phyloP scores from a whole-genome alignment of 352 stramenopile genomes.

The Phytophthora sp. region DNA sequence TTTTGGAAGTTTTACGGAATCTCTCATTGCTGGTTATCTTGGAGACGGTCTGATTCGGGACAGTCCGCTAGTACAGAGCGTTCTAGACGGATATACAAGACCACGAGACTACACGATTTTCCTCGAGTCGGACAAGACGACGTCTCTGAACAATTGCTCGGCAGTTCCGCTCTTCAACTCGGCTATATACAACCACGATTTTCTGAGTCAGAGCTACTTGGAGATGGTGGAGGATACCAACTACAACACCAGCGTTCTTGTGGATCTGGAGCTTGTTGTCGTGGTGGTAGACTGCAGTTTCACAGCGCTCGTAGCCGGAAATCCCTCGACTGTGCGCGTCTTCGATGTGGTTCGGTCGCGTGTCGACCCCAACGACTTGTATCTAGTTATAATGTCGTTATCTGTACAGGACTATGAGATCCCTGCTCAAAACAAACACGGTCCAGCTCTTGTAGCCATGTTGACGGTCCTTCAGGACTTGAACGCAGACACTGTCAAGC shows the following conservation, averaged over 20 bases:
- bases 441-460: constrained; percentile 28
- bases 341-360: constrained; percentile 34
- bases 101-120: constrained; percentile 31
- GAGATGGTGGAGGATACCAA: constrained; percentile 33
- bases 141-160: constrained; percentile 11
- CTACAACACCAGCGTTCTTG: constrained; percentile 43
- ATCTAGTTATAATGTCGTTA: constrained; percentile 30
- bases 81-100: constrained; percentile 28
- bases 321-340: constrained; percentile 16
- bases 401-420: constrained; percentile 44
- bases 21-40: constrained; percentile 36
- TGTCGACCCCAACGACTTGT: constrained; percentile 16
- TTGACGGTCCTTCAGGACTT: constrained; percentile 34
- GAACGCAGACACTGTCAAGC: constrained; percentile 7
- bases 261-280: constrained; percentile 41
- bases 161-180: constrained; percentile 6
- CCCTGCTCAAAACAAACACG: constrained; percentile 19
- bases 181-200: constrained; percentile 39
- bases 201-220: constrained; percentile 32
- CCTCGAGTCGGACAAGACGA: constrained; percentile 17
- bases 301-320: constrained; percentile 13
- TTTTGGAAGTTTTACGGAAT: constrained; percentile 2
- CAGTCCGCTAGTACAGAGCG: constrained; percentile 15
- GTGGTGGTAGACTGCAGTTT: constrained; percentile 51
- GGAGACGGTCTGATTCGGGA: constrained; percentile 28